These are phyloP conservation scores for Podospora pseudocomata DNA, from an alignment of 495 filamentous ascomycete species.

Conservation along the genomic window DNA sequence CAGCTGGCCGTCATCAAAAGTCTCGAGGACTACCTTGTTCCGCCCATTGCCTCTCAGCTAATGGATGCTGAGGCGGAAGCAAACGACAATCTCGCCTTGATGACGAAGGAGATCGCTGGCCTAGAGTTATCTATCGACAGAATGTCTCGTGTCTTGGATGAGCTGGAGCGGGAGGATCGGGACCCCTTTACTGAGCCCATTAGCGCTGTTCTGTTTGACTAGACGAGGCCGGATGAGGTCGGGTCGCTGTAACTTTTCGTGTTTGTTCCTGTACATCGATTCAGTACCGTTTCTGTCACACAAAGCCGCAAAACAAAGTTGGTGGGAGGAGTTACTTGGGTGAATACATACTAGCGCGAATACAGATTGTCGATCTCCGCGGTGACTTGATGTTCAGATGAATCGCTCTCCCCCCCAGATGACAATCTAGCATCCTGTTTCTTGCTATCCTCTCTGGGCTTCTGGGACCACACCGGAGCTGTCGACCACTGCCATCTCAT, in stretches of 20 bases:
- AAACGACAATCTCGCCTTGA: background rate
- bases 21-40: background rate
- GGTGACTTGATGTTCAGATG: background rate
- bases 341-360: background rate
- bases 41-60: background rate
- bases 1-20: background rate
- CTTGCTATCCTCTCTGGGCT: background rate
- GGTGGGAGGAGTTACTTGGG: background rate
- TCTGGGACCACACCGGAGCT: background rate
- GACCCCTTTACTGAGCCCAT: background rate
- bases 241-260: background rate
- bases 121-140: background rate
- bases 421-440: background rate
- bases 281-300: background rate
- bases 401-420: background rate
- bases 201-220: background rate
- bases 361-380: background rate
- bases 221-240: background rate
- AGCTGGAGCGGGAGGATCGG: background rate
- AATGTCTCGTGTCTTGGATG: background rate
- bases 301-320: background rate
- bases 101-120: background rate
- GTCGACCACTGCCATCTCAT: background rate
- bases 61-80: background rate
- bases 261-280: background rate